Evolutionary conservation across 1,284 basidiomycete genomes (phyloP).

Genomic region (Fomes fomentarius): DNA sequence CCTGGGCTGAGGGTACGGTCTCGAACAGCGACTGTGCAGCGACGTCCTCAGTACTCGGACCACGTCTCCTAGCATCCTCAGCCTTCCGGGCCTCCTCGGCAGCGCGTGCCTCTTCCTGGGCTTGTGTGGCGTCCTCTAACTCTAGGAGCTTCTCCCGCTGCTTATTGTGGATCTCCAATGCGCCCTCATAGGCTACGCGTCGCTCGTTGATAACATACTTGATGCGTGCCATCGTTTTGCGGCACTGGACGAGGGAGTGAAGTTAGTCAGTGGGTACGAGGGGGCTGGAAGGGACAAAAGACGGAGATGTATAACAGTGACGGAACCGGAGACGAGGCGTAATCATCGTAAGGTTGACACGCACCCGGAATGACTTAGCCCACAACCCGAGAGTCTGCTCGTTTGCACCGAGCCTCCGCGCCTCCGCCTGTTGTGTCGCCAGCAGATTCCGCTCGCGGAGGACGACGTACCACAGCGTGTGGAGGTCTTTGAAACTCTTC

Average conservation of each 20-base stretch:
- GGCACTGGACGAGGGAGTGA: slow-evolving; percentile 65
- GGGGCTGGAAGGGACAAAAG: background rate
- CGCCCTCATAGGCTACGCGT: slow-evolving; percentile 79
- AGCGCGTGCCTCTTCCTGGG: slow-evolving; percentile 25
- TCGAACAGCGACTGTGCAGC: slow-evolving; percentile 32
- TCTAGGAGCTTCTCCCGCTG: slow-evolving; percentile 23
- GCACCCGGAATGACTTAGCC: slow-evolving; percentile 20
- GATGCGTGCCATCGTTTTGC: slow-evolving; percentile 96
- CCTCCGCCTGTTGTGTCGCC: slow-evolving; percentile 84
- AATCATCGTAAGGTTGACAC: background rate
- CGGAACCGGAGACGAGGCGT: background rate
- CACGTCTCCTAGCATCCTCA: slow-evolving; percentile 21
- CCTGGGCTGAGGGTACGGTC: slow-evolving; percentile 11
- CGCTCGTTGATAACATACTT: slow-evolving; percentile 95
- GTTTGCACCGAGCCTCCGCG: slow-evolving; percentile 55
- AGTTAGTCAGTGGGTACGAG: background rate
- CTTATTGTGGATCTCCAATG: slow-evolving; percentile 48
- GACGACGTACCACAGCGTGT: slow-evolving; percentile 91
- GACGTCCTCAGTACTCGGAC: slow-evolving; percentile 27
- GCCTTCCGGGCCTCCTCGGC: slow-evolving; percentile 27
- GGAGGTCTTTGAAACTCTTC: slow-evolving; percentile 91
- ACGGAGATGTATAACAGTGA: background rate
- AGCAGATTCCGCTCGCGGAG: slow-evolving; percentile 88
- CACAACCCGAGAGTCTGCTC: slow-evolving; percentile 14
- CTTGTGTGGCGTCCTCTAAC: slow-evolving; percentile 12